Conservation (phyloP, 805 yeast species). For the Kurtzmaniella cleridarum region DNA sequence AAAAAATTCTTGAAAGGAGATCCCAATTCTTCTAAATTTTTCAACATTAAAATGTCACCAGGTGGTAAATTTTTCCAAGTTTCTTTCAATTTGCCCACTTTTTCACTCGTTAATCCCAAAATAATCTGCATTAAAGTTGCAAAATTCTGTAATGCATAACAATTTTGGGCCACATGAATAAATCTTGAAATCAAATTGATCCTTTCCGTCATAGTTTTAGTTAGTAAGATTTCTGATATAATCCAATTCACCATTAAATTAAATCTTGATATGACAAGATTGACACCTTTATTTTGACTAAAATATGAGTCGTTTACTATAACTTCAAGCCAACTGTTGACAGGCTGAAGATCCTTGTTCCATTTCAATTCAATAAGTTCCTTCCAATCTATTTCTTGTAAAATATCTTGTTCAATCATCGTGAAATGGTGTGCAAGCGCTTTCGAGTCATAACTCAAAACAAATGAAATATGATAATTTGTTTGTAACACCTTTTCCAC, state of each 20-base stretch:
- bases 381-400: slow-evolving; percentile 87
- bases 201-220: slow-evolving; percentile 54
- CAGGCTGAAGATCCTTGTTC: slow-evolving; percentile 61
- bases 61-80: slow-evolving; percentile 76
- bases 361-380: slow-evolving; percentile 75
- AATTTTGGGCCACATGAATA: slow-evolving; percentile 78
- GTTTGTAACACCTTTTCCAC: slow-evolving; percentile 38
- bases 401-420: slow-evolving; percentile 75
- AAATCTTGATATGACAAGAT: slow-evolving; percentile 77
- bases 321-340: slow-evolving; percentile 79
- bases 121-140: slow-evolving; percentile 85
- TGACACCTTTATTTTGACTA: slow-evolving; percentile 61
- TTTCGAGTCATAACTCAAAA: slow-evolving; percentile 64
- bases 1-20: slow-evolving; percentile 73
- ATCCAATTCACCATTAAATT: slow-evolving; percentile 90
- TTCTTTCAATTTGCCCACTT: slow-evolving; percentile 50
- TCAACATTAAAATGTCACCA: slow-evolving; percentile 65
- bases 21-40: slow-evolving; percentile 62
- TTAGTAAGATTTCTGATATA: slow-evolving; percentile 76
- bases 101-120: slow-evolving; percentile 68
- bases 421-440: slow-evolving; percentile 79
- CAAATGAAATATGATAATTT: slow-evolving; percentile 72
- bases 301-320: slow-evolving; percentile 49
- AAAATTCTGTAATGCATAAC: slow-evolving; percentile 69
- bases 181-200: slow-evolving; percentile 74